phyloP scores from a whole-genome alignment of 352 stramenopile genomes.

The Discostella stelligera region DNA sequence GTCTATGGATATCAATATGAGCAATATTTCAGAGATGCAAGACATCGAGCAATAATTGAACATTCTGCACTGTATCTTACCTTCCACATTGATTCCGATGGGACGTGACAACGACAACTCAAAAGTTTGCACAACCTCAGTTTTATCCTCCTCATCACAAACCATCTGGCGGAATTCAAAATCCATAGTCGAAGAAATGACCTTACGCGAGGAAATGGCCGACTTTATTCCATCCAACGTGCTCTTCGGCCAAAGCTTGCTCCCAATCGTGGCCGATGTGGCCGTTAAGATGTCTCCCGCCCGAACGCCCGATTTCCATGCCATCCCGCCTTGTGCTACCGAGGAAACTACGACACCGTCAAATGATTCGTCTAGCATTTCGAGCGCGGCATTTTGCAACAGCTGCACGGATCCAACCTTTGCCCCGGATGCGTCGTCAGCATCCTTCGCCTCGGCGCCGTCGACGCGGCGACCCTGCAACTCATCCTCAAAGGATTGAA shows the following conservation, averaged over 20 bases:
- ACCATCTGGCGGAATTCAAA: slow-evolving; percentile 66
- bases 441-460: neutral
- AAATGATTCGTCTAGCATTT: slow-evolving; percentile 46
- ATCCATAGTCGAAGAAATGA: slow-evolving; percentile 49
- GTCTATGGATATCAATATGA: slow-evolving; percentile 39
- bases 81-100: slow-evolving; percentile 78
- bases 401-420: slow-evolving; percentile 38
- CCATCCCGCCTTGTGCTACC: slow-evolving; percentile 52
- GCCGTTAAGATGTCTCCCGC: slow-evolving; percentile 66
- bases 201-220: slow-evolving; percentile 65
- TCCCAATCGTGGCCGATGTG: slow-evolving; percentile 71
- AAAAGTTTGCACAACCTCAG: slow-evolving; percentile 49
- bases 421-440: slow-evolving; percentile 7
- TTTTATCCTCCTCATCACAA: slow-evolving; percentile 2
- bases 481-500: slow-evolving; percentile 57
- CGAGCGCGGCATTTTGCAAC: slow-evolving; percentile 41
- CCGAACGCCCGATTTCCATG: slow-evolving; percentile 66
- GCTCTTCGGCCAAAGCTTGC: slow-evolving; percentile 74
- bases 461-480: slow-evolving; percentile 44
- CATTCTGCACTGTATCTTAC: slow-evolving; percentile 32
- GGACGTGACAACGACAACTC: slow-evolving; percentile 69
- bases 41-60: neutral
- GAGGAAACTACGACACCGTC: slow-evolving; percentile 70
- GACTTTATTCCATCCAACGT: slow-evolving; percentile 78
- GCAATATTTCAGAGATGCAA: neutral